phyloP scores from a whole-genome alignment of 345 rosid genomes.

The Nephelium lappaceum region DNA sequence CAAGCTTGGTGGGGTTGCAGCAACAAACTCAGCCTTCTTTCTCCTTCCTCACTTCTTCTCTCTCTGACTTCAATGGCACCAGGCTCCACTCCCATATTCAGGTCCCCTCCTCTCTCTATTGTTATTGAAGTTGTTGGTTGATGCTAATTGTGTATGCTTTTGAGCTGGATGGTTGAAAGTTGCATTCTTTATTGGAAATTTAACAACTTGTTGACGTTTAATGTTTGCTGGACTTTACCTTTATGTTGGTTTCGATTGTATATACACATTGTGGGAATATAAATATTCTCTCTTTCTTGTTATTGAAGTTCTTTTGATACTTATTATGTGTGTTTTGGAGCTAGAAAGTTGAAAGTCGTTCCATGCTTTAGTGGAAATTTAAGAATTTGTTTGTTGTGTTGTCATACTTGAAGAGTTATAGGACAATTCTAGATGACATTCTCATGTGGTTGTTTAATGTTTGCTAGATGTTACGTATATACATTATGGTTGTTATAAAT shows the following conservation, averaged over 20 bases:
- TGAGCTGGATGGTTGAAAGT: neutral
- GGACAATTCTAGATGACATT: neutral
- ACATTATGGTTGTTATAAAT: neutral
- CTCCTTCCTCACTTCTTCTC: slow-evolving; percentile 72
- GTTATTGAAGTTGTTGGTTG: neutral
- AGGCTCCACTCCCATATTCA: slow-evolving; percentile 65
- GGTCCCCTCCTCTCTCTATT: slow-evolving; percentile 38
- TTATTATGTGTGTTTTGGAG: too few relatives aligned
- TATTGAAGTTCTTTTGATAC: too few relatives aligned
- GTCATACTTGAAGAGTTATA: neutral
- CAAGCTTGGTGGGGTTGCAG: slow-evolving; percentile 71
- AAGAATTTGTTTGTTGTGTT: neutral
- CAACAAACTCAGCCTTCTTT: slow-evolving; percentile 66
- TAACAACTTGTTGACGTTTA: neutral
- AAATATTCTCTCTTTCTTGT: too few relatives aligned
- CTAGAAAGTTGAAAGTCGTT: neutral
- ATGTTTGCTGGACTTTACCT: neutral
- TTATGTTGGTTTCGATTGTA: neutral
- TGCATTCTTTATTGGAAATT: neutral
- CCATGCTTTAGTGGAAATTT: neutral
- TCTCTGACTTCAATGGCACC: slow-evolving; percentile 87
- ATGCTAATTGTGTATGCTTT: neutral
- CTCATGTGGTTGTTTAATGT: neutral
- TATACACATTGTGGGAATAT: neutral
- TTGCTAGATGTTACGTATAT: neutral